These are phyloP conservation scores for Xylaria sp. DNA, from an alignment of 2,329 filamentous ascomycete genomes.

Conservation along the genomic window DNA sequence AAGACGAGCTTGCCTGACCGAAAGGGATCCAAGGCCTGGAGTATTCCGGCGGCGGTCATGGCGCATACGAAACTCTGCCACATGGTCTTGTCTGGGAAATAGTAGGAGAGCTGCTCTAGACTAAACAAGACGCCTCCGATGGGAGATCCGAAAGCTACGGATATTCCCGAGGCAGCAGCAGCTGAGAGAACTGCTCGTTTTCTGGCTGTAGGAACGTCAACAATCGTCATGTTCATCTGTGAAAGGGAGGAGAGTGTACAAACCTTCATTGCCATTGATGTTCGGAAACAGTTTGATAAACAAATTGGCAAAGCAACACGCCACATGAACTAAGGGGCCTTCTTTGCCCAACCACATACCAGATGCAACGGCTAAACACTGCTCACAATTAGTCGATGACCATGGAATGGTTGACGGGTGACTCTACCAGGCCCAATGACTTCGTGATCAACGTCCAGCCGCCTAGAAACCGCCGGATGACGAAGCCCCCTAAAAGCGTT, in stretches of 20 bases:
- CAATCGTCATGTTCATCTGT: background rate
- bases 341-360: conserved; percentile 97
- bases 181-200: conserved; percentile 91
- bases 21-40: conserved; percentile 92
- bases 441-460: conserved; percentile 86
- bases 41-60: conserved; percentile 93
- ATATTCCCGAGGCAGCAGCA: conserved; percentile 83
- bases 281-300: conserved; percentile 84
- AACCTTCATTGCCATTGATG: conserved; percentile 83
- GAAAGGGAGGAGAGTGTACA: conserved; percentile 11
- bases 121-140: conserved; percentile 85
- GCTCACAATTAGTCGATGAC: conserved; percentile 25
- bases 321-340: conserved; percentile 90
- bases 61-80: conserved; percentile 99
- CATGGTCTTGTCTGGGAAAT: conserved; percentile 98
- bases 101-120: conserved; percentile 92
- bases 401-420: conserved; percentile 1
- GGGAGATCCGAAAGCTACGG: conserved; percentile 92
- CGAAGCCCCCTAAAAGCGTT: conserved; percentile 87
- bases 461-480: conserved; percentile 82
- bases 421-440: conserved; percentile 72
- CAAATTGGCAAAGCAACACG: conserved; percentile 90
- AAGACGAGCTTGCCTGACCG: conserved; percentile 91
- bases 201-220: conserved; percentile 52
- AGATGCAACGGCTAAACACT: conserved; percentile 87